Base-by-base conservation (phyloP, 1,284 basidiomycete genomes). In the Amylostereum areolatum region DNA sequence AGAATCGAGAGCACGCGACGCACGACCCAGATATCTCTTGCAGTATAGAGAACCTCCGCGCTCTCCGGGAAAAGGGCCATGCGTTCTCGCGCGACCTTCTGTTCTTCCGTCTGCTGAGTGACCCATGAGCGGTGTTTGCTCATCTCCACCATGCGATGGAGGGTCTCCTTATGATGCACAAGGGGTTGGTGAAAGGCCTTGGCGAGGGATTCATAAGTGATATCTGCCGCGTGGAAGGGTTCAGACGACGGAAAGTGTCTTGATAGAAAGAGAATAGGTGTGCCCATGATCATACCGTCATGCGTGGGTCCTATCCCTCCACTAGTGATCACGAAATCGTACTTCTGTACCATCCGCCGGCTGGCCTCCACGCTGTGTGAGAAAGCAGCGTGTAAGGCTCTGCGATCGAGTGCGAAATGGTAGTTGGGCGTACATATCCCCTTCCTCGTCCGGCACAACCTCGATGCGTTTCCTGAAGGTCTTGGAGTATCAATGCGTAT, bases 301-400 rank as follows among this genome's bases (percentile, higher is more conserved):
- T 92, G 89, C 3, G 90, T 92, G 11, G 90, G 88, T 0, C 92
- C 91, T 50, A 95, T 92, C 0, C 89, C 89, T 1, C 92, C 91
- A 12, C 81, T 85, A 0, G 90, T 94, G 49, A 96, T 77, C 25
- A 96, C 91, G 60, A 94, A 84, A 66, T 96, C 92, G 63, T 92
- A 94, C 44, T 78, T 79, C 36, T 74, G 65, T n/a, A 89, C 84
- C 75, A 98, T 82, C 4, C 92, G 76, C 46, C 80, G 72, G 32
- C 89, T 91, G 1, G 94, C 91, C 62, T 96, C 91, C 51, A 91
- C 73, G 55, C 89, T 92, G 62, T 8, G 41, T 29, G 27, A 18
- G 18, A 48, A n/a, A 46, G 30, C 29, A 30, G 28, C 43, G 30
- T 12, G 8, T 4, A 35, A 30, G 24, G 39, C n/a, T 34, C 28